A percentile compares a stretch with the other conserved stretches of the same genome.
Evolutionary conservation across 106 monocot species (phyloP).

Genomic region (Allium sativum): DNA sequence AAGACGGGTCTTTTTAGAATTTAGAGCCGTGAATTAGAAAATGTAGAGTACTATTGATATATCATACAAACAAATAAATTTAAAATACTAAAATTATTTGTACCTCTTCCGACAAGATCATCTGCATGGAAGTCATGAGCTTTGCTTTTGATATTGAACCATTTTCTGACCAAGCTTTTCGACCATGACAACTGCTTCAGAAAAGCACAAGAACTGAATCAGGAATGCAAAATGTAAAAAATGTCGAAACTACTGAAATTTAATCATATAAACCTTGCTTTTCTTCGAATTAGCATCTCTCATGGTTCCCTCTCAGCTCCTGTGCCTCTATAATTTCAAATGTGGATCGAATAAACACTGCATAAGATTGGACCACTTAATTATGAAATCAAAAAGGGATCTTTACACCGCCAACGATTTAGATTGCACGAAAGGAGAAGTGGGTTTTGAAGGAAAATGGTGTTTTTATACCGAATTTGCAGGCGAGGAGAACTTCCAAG

Average conservation of each 20-base stretch:
- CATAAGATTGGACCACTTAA: not conserved
- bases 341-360: constrained; percentile 2
- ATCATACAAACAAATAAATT: not conserved
- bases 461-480: not conserved
- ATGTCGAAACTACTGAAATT: constrained; percentile 1
- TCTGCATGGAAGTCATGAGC: constrained; percentile 59
- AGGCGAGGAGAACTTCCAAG: not conserved
- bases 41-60: not conserved
- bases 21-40: not conserved
- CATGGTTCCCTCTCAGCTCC: constrained; percentile 34
- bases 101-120: constrained; percentile 44
- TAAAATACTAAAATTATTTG: not conserved
- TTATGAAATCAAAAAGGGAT: not conserved
- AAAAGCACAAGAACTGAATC: not conserved
- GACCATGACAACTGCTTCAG: constrained; percentile 63
- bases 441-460: not conserved
- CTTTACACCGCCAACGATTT: not conserved
- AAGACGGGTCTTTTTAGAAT: not conserved
- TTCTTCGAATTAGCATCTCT: constrained; percentile 67
- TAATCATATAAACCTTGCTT: constrained; percentile 48
- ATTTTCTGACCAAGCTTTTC: constrained; percentile 58
- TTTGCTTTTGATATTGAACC: constrained; percentile 76
- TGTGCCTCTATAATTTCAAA: constrained; percentile 6
- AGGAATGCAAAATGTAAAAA: not conserved
- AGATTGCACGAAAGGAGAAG: not conserved